A percentile compares a stretch with the other conserved stretches of the same genome.
Evolutionary conservation across 768 basidiomycete genomes (phyloP).

Genomic region (Kwoniella dejecticola): DNA sequence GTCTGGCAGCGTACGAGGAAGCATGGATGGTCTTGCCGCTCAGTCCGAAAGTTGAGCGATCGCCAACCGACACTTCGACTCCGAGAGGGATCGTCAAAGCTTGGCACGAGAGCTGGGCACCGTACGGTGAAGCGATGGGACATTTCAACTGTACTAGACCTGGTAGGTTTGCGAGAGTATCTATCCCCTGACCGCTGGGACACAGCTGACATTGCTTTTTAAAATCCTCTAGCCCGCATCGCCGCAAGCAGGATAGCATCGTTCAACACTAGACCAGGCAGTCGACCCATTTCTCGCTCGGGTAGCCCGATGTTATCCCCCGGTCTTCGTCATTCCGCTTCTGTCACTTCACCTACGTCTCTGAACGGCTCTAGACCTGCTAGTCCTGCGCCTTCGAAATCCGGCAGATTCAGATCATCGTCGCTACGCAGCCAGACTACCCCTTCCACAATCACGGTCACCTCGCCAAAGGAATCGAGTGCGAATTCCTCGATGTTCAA

Average conservation of each 20-base stretch:
- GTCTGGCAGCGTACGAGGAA: slow-evolving; percentile 30
- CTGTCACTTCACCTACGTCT: slow-evolving; percentile 12
- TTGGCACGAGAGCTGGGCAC: slow-evolving; percentile 44
- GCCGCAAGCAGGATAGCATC: slow-evolving; percentile 30
- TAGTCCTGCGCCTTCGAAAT: slow-evolving; percentile 4
- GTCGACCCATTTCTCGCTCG: slow-evolving; percentile 13
- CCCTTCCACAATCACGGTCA: slow-evolving; percentile 3
- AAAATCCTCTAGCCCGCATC: slow-evolving; percentile 19
- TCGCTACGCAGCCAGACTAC: slow-evolving; percentile 9
- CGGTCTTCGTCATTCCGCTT: slow-evolving; percentile 29
- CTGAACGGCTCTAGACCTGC: neutral
- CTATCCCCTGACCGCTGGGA: no score
- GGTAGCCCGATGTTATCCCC: slow-evolving; percentile 10
- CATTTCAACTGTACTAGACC: slow-evolving; percentile 40
- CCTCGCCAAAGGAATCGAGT: slow-evolving; percentile 12
- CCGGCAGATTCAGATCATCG: slow-evolving; percentile 13
- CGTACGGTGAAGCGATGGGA: slow-evolving; percentile 46
- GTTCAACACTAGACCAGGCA: slow-evolving; percentile 31
- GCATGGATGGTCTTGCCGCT: slow-evolving; percentile 30
- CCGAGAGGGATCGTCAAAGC: slow-evolving; percentile 35
- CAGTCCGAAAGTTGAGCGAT: slow-evolving; percentile 13
- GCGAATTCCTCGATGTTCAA: slow-evolving; percentile 12
- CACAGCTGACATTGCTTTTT: no score
- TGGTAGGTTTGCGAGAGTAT: slow-evolving; percentile 24
- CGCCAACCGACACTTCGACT: neutral